Percentiles rank a stretch among this genome's conserved stretches.
These are phyloP conservation scores for Fusarium setosum DNA, from an alignment of 2,329 filamentous ascomycete genomes.

Conservation along the genomic window DNA sequence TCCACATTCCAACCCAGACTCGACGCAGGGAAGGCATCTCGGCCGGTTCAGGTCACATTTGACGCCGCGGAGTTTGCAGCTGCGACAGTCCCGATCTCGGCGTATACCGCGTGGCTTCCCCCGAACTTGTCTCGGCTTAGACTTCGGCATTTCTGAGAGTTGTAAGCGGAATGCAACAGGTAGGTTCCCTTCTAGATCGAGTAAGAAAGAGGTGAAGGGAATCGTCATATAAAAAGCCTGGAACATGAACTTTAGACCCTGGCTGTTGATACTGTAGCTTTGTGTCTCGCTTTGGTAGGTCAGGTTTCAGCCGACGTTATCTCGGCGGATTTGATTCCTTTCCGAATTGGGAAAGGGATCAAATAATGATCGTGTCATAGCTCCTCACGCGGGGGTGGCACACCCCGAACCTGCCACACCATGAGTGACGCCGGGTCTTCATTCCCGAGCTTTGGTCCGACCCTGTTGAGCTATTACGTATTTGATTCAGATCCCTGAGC, in stretches of 20 bases:
- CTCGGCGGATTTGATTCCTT: conserved; percentile 2
- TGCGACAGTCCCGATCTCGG: conserved; percentile 44
- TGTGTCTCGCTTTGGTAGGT: background rate
- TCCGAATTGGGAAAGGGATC: conserved; percentile 8
- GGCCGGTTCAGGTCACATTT: conserved; percentile 46
- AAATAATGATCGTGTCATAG: background rate
- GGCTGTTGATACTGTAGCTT: no score
- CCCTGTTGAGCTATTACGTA: background rate
- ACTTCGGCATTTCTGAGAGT: conserved; percentile 4
- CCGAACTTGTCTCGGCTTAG: conserved; percentile 14
- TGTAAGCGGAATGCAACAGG: background rate
- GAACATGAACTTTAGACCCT: no score
- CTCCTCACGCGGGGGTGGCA: background rate
- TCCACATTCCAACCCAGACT: conserved; percentile 44
- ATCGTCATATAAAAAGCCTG: background rate
- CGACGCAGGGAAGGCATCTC: conserved; percentile 40
- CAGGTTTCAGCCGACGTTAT: background rate
- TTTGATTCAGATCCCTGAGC: background rate
- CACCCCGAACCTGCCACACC: background rate
- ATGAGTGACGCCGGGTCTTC: no score
- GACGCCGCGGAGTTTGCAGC: conserved; percentile 39
- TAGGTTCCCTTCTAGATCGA: conserved; percentile 24
- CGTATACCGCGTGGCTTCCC: conserved; percentile 45
- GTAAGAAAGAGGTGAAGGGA: background rate
- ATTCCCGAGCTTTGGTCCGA: background rate